Base-by-base conservation (phyloP, 2,329 filamentous ascomycete genomes). In the Trichoderma polysporum region DNA sequence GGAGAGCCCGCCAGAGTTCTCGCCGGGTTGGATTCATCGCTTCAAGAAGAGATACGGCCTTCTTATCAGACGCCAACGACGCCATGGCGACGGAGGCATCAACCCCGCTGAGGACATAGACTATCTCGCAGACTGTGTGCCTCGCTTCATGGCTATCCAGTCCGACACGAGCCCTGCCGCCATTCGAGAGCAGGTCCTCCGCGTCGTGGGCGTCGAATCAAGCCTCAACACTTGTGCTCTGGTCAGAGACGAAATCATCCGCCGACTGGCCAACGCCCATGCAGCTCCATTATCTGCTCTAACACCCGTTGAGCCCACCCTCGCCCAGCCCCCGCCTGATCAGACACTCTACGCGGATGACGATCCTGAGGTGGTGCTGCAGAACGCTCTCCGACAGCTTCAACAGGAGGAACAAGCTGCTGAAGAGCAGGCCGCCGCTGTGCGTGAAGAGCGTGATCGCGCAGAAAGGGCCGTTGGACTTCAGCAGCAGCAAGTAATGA, bases 1-100 rank as follows among this genome's bases (percentile, higher is more conserved):
- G 70, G 85, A 88, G 74, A 76, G 77, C n/a, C 79, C 86, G 1
- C 86, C 86, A 54, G 86, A 88, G 74, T 88, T 88, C 74, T 88
- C 85, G 0, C 86, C 86, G 0, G 86, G 86, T 47, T 88, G 86
- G 86, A 88, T 88, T 67, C 86, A 88, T 71, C 82, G 86, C 39
- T 88, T 88, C 78, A 88, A 88, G 77, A 88, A 88, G 74, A 82
- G 86, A 12, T 88, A 88, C 68, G 85, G 86, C 0, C 79, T 88
- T 17, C 78, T 88, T 19, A 82, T 88, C 54, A 76, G 85, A 39
- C 83, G 86, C 60, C 85, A 87, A 71, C 83, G 85, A 22, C 82
- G 85, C 0, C 82, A 83, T 70, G 81, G 81, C 22, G 82, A 82
- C 58, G 80, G 79, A 1, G 79, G 79, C 19, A 69, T 79, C 41